These are phyloP conservation scores for Melanomma pulvis-pyrius DNA, from an alignment of 495 filamentous ascomycete genomes.

Conservation along the genomic window DNA sequence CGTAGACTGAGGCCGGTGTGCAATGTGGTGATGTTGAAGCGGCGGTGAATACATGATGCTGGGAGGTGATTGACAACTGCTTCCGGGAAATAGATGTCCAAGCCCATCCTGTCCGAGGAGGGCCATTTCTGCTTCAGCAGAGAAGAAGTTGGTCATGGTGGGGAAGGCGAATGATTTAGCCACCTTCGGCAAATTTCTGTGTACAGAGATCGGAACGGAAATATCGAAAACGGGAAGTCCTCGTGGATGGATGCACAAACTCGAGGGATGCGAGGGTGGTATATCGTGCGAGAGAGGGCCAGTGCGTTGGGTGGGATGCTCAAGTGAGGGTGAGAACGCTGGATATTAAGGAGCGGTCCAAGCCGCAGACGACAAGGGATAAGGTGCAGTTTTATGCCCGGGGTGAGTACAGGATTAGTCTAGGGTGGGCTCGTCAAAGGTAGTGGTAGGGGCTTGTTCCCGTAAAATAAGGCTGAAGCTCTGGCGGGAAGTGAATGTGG, in stretches of 20 bases:
- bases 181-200: background rate
- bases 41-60: slow-evolving; percentile 35
- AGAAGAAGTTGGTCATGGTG: slow-evolving; percentile 43
- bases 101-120: slow-evolving; percentile 38
- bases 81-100: slow-evolving; percentile 37
- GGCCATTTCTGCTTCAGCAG: slow-evolving; percentile 40
- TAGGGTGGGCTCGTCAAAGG: slow-evolving; percentile 9
- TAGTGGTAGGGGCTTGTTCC: slow-evolving; percentile 9
- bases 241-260: background rate
- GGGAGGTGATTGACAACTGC: slow-evolving; percentile 32
- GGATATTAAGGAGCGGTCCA: slow-evolving; percentile 19
- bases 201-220: background rate
- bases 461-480: slow-evolving; percentile 36
- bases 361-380: slow-evolving; percentile 14
- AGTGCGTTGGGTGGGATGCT: slow-evolving; percentile 25
- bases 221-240: slow-evolving; percentile 1
- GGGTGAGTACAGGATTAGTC: slow-evolving; percentile 27
- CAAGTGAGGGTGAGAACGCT: slow-evolving; percentile 8
- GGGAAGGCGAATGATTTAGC: background rate
- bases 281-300: slow-evolving; percentile 26
- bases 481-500: slow-evolving; percentile 21
- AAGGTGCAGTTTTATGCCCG: slow-evolving; percentile 20
- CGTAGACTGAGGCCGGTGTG: slow-evolving; percentile 4
- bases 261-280: slow-evolving; percentile 13
- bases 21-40: slow-evolving; percentile 33